A percentile compares a stretch with the other conserved stretches of the same genome.
Conservation (phyloP, 2,329 filamentous ascomycete genomes). For the Xylaria sp. region DNA sequence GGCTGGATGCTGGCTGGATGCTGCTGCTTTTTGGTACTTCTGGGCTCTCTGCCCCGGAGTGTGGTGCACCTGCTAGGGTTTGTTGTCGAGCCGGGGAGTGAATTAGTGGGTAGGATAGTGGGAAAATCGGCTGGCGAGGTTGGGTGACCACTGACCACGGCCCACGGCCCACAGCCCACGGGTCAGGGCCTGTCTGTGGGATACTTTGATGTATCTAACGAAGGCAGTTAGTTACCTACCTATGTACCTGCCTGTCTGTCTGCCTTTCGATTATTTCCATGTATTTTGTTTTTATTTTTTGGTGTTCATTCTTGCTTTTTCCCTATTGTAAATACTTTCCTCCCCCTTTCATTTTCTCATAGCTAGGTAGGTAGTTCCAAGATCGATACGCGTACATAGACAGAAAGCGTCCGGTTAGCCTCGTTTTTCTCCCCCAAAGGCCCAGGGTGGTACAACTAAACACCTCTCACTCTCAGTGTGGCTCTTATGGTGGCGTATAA, state of each 20-base stretch:
- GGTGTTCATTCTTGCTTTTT: too few relatives aligned
- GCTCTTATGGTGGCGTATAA: conserved; percentile 32
- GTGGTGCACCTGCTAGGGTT: conserved; percentile 30
- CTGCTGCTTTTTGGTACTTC: conserved; percentile 23
- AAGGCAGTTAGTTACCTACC: too few relatives aligned
- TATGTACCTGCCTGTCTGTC: too few relatives aligned
- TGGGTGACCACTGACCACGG: conserved; percentile 5
- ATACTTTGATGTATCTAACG: too few relatives aligned
- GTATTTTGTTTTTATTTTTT: too few relatives aligned
- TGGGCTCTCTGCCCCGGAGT: conserved; percentile 19
- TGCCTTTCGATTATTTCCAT: too few relatives aligned
- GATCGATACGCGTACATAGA: conserved; percentile 18
- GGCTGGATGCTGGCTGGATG: conserved; percentile 16
- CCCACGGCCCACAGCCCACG: background rate
- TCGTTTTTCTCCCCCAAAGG: conserved; percentile 21
- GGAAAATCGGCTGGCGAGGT: conserved; percentile 25
- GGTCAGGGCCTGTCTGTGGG: background rate
- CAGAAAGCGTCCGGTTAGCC: too few relatives aligned
- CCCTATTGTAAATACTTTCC: too few relatives aligned
- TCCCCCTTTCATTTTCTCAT: too few relatives aligned
- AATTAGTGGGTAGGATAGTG: conserved; percentile 26
- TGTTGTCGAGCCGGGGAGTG: conserved; percentile 29
- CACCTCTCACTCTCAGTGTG: conserved; percentile 31
- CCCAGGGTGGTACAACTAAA: conserved; percentile 33
- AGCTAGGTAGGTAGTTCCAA: background rate